Percentiles rank a stretch among this genome's conserved stretches.
phyloP scores from a whole-genome alignment of 139 green algal genomes.

The Picochlorum sp. region DNA sequence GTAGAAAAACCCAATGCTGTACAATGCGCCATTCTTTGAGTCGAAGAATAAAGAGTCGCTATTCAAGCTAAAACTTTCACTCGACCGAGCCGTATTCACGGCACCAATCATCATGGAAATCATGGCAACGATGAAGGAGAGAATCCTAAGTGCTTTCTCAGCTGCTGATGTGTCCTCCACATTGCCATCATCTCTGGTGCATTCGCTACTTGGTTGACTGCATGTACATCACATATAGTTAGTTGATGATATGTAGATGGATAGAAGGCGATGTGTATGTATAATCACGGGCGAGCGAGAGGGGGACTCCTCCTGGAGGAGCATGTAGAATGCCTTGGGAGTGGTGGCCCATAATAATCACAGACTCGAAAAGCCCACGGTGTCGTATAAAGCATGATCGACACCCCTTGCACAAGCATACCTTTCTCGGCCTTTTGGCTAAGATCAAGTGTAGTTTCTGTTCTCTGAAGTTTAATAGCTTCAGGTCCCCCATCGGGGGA shows the following conservation, averaged over 20 bases:
- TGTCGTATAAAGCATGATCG: background rate
- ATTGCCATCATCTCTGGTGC: too few relatives aligned
- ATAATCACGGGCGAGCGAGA: too few relatives aligned
- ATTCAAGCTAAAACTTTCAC: slow-evolving; percentile 17
- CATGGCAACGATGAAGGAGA: slow-evolving; percentile 33
- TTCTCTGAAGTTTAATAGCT: slow-evolving; percentile 71
- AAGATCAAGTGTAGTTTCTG: slow-evolving; percentile 80
- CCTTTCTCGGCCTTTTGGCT: slow-evolving; percentile 76
- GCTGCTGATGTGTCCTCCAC: background rate
- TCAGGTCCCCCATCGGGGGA: slow-evolving; percentile 31
- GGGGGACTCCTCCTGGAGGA: too few relatives aligned
- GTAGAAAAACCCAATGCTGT: slow-evolving; percentile 73
- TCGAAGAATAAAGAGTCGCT: background rate
- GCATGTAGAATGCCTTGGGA: too few relatives aligned
- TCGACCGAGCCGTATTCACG: slow-evolving; percentile 22
- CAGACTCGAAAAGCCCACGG: too few relatives aligned
- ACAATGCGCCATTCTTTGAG: slow-evolving; percentile 38
- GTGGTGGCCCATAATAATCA: background rate
- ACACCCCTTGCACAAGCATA: slow-evolving; percentile 16
- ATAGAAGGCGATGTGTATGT: too few relatives aligned
- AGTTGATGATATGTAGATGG: too few relatives aligned
- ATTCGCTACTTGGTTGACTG: too few relatives aligned
- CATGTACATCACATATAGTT: too few relatives aligned
- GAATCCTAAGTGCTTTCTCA: slow-evolving; percentile 24
- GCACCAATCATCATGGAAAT: slow-evolving; percentile 18